These are phyloP conservation scores for Zymoseptoria pseudotritici DNA, from an alignment of 2,329 filamentous ascomycete genomes.

Conservation along the genomic window DNA sequence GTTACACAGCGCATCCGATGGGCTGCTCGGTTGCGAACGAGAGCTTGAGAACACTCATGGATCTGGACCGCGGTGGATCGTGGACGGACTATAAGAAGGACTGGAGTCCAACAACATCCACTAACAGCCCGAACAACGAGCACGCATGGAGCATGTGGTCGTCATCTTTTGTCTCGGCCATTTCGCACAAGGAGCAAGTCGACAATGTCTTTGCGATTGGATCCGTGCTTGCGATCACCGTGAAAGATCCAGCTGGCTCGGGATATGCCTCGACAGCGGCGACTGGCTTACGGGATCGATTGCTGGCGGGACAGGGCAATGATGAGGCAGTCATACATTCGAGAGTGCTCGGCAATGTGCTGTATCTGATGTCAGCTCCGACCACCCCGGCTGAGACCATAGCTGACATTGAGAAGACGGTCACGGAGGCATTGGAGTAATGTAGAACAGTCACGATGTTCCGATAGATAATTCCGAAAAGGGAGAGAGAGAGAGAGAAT, in stretches of 20 bases:
- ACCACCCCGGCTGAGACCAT: slow-evolving; percentile 41
- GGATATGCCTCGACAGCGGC: slow-evolving; percentile 53
- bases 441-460: not conserved
- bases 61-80: slow-evolving; percentile 48
- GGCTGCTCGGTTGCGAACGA: slow-evolving; percentile 72
- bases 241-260: slow-evolving; percentile 41
- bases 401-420: slow-evolving; percentile 33
- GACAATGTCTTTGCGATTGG: slow-evolving; percentile 66
- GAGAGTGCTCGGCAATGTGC: slow-evolving; percentile 53
- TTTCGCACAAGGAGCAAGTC: slow-evolving; percentile 53
- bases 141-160: slow-evolving; percentile 66
- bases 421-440: slow-evolving; percentile 28
- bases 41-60: slow-evolving; percentile 52
- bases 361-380: slow-evolving; percentile 55
- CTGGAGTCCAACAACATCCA: slow-evolving; percentile 35
- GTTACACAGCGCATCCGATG: slow-evolving; percentile 76
- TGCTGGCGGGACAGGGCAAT: slow-evolving; percentile 34
- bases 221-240: slow-evolving; percentile 61
- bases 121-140: not conserved
- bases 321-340: slow-evolving; percentile 46
- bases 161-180: slow-evolving; percentile 46
- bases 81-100: slow-evolving; percentile 52
- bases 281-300: slow-evolving; percentile 43
- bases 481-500: not conserved
- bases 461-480: not conserved